These are phyloP conservation scores for Candida frijolesensis DNA, from an alignment of 1,139 yeast genomes.

Conservation along the genomic window DNA sequence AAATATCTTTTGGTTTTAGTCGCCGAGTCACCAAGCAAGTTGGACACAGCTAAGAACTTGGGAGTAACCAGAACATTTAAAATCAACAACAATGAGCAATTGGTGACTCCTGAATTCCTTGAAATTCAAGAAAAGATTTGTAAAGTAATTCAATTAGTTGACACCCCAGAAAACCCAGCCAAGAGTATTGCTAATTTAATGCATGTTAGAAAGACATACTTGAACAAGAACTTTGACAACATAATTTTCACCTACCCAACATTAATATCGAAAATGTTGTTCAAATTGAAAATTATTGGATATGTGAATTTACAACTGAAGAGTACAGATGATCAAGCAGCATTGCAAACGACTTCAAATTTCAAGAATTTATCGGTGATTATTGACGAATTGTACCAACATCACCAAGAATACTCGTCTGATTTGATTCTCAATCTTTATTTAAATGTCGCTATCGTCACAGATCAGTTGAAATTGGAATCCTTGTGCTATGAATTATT, in stretches of 20 bases:
- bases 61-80: constrained; percentile 39
- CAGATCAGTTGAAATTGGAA: constrained; percentile 67
- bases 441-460: constrained; percentile 61
- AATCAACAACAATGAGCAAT: constrained; percentile 33
- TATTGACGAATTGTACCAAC: constrained; percentile 65
- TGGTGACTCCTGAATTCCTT: constrained; percentile 40
- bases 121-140: constrained; percentile 71
- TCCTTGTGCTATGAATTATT: constrained; percentile 81
- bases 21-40: constrained; percentile 29
- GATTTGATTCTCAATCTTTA: constrained; percentile 54
- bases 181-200: constrained; percentile 59
- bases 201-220: constrained; percentile 54
- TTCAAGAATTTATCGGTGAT: constrained; percentile 77
- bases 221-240: constrained; percentile 56
- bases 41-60: constrained; percentile 39
- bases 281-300: constrained; percentile 58
- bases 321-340: constrained; percentile 15
- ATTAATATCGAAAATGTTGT: constrained; percentile 60
- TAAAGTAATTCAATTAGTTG: constrained; percentile 66
- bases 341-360: constrained; percentile 45
- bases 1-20: constrained; percentile 43
- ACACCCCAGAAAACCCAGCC: constrained; percentile 43
- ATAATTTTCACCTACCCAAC: constrained; percentile 75
- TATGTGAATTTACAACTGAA: constrained; percentile 24
- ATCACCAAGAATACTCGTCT: constrained; percentile 48